Conservation (phyloP, 1,284 basidiomycete species). For the Marasmius fiardii region DNA sequence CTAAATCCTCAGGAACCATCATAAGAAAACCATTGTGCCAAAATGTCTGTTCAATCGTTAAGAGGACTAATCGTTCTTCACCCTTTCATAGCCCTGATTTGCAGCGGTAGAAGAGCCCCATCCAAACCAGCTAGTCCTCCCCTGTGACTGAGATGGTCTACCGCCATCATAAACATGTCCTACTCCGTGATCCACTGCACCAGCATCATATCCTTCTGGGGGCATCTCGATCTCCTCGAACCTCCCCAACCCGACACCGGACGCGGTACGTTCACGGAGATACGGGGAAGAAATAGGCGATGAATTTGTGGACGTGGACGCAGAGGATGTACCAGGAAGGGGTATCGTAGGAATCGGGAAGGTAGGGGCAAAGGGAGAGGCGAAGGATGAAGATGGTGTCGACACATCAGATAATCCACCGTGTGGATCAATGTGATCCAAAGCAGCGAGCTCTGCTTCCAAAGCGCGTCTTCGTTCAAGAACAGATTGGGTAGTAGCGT, state of each 20-base stretch:
- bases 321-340: not conserved
- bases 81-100: slow-evolving; percentile 23
- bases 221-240: slow-evolving; percentile 12
- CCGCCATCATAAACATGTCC: slow-evolving; percentile 5
- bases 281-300: slow-evolving; percentile 1
- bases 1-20: no score
- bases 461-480: slow-evolving; percentile 48
- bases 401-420: slow-evolving; percentile 20
- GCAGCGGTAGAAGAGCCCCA: slow-evolving; percentile 5
- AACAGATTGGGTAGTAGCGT: slow-evolving; percentile 27
- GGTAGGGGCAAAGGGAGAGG: slow-evolving; percentile 1
- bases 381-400: slow-evolving; percentile 22
- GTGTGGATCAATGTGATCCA: slow-evolving; percentile 22
- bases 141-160: not conserved
- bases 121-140: slow-evolving; percentile 10
- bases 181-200: not conserved
- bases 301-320: not conserved
- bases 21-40: no score
- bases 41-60: no score
- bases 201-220: not conserved
- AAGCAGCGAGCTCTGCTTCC: slow-evolving; percentile 54
- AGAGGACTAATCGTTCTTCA: slow-evolving; percentile 31
- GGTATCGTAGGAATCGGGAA: not conserved
- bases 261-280: slow-evolving; percentile 11
- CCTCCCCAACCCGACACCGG: slow-evolving; percentile 8